Evolutionary conservation across 1,284 basidiomycete species (phyloP).

Genomic region (Puccinia triticina): DNA sequence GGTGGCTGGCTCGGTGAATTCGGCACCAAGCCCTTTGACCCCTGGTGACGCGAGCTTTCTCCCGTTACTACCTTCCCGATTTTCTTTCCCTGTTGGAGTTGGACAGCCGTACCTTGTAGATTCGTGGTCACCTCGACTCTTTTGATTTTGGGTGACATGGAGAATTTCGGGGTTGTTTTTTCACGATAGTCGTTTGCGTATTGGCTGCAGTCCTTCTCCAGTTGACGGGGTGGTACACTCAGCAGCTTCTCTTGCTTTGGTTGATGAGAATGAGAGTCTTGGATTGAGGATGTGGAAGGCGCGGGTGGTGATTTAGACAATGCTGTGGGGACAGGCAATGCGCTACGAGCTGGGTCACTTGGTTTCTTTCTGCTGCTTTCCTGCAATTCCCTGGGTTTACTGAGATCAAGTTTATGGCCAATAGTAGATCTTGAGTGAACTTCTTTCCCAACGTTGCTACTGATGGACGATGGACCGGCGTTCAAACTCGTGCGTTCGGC

Average conservation of each 20-base stretch:
- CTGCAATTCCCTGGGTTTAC: conserved; percentile 5
- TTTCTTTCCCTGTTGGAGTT: conserved; percentile 9
- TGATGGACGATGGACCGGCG: not conserved
- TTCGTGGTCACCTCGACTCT: conserved; percentile 6
- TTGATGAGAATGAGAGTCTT: not conserved
- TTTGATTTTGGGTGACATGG: conserved; percentile 15
- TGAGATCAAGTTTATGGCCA: not conserved
- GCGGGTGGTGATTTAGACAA: not conserved
- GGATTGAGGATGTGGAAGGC: not conserved
- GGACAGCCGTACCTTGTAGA: not conserved
- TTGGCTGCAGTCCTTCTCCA: not conserved
- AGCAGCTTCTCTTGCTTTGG: not conserved
- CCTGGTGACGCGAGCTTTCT: not conserved
- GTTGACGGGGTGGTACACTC: not conserved
- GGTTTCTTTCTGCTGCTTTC: not conserved
- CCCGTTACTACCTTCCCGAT: not conserved
- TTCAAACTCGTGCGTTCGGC: not conserved
- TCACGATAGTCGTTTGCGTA: conserved; percentile 4
- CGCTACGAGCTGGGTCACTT: not conserved
- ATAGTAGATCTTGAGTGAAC: conserved; percentile 27
- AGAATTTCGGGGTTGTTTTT: not conserved
- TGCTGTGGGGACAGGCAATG: not conserved
- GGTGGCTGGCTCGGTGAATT: not conserved
- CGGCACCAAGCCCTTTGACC: not conserved
- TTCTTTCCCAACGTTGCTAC: conserved; percentile 29